Base-by-base conservation (phyloP, 805 yeast species). In the Metschnikowia cubensis region DNA sequence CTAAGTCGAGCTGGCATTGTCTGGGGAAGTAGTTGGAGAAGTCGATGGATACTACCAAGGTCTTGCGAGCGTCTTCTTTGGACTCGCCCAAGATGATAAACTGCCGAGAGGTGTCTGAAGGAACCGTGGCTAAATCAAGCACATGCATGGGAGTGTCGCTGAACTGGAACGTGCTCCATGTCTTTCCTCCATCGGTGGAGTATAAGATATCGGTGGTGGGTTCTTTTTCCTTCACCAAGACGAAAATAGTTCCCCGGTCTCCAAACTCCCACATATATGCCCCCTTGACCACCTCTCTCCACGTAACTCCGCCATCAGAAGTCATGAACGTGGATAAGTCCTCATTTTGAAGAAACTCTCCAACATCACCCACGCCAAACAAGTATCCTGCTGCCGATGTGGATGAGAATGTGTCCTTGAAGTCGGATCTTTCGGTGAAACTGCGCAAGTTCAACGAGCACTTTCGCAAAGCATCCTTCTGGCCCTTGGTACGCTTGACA, bases 301-400 rank as follows among this genome's bases (percentile, higher is more conserved):
- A 94, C 3, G 90, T 79, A 14, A 82, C 70, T 50, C 99, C 99
- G 2, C 94, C 99, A 68, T 94, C 98, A n/a, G 78, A 74, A 3
- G 96, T 83, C 53, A 94, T 68, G 62, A 80, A 94, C 0, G 97
- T 88, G 1, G 85, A 74, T 0, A 85, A 77, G 43, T 83, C 80
- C 3, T 76, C 73, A 37, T 68, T 65, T 4, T 67, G 70, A 47
- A 92, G 69, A 7, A 58, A 53, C 29, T 75, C 79, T 6, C 97
- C 98, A 45, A 89, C 96, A 62, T 87, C 90, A 31, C 99, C 99
- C n/a, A 87, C 81, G n/a, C 87, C 97, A 56, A 94, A 74, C 77
- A 92, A 69, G 69, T 90, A 69, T 1, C 99, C 99, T 17, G 85
- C 76, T 0, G 98, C 98, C 8, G 96, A 85, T 0, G 88, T 83